Evolutionary conservation across 2,329 filamentous ascomycete species (phyloP), one percentile per base, ranked within the genome.

Genomic region (Phoma sp.): DNA sequence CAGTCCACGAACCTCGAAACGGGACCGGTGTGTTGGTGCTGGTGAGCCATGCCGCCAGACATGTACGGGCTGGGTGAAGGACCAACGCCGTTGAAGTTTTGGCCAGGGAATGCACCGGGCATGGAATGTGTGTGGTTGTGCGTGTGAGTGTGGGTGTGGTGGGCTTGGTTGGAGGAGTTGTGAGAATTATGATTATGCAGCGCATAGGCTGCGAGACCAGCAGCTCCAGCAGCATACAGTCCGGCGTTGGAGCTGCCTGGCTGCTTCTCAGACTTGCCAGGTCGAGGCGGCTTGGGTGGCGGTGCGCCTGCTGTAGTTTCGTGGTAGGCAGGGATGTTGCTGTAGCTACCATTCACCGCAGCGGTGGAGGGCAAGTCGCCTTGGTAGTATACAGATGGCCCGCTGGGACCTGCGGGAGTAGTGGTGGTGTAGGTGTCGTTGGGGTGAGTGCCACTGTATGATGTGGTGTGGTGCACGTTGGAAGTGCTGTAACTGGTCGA

Each of bases 1-100:
- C 81, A 88, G 63, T 84, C 83, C 32, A 84, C 77, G 25, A 87
- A 77, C 42, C 77, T 81, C 30, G 77, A 77, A 1, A 88, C 75
- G 0, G 86, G 82, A 0, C 84, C 84, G 37, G 78, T 78, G 52
- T 83, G 83, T 46, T 81, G 80, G 60, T 84, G 83, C 38, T 55
- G 62, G 51, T 80, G 78, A 26, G 78, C 78, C 67, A 83, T 76
- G 10, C 71, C 70, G 17, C 72, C 72, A 20, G 65, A 56, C 56
- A 60, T 62, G 37, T 66, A 71, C 7, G 62, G 47, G 28, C 50
- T 57, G 10, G 64, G 57, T 5, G 64, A 68, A 7, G 64, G 56
- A 11, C 48, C 47, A 15, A 47, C 17, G 18, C 60, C 67, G 32
- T 53, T 52, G 43, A 66, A 59, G 7, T 11, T 20, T 9, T 66